phyloP scores from a whole-genome alignment of 139 green algal species.

The Tetradesmus lagerheimii region DNA sequence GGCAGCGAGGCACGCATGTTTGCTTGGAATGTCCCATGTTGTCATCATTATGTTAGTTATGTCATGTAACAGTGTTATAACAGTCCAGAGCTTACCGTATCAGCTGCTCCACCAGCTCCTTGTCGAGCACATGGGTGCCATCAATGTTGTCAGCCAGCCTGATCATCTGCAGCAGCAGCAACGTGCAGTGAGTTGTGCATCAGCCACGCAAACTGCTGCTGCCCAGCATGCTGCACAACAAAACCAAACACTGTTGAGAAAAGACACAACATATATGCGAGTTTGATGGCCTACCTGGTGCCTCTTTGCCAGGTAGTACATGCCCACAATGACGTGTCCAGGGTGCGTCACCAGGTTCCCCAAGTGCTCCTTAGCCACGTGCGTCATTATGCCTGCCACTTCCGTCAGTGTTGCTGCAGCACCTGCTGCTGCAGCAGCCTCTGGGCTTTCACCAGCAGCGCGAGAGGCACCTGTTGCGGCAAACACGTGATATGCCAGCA shows the following conservation, averaged over 20 bases:
- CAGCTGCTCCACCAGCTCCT: slow-evolving; percentile 15
- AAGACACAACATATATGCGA: background rate
- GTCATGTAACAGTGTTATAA: background rate
- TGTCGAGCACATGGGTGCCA: background rate
- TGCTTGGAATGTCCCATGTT: no score
- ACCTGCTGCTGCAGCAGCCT: background rate
- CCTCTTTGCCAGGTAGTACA: slow-evolving; percentile 10
- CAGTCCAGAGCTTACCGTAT: background rate
- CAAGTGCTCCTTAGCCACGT: background rate
- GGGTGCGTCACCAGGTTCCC: background rate
- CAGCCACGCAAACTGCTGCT: no score
- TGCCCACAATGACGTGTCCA: slow-evolving; percentile 21
- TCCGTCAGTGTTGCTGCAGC: slow-evolving; percentile 15
- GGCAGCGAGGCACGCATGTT: no score
- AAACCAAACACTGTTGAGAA: background rate
- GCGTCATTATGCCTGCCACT: slow-evolving; percentile 1
- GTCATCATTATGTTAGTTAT: no score
- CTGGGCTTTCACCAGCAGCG: background rate
- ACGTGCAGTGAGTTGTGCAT: background rate
- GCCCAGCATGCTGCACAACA: background rate
- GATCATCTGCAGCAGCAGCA: slow-evolving; percentile 15
- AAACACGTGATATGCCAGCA: background rate
- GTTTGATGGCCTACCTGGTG: background rate
- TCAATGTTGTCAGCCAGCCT: slow-evolving; percentile 29
- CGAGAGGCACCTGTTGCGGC: background rate